phyloP scores from a whole-genome alignment of 164 flowering plant genomes.

The Chimonanthus praecox region DNA sequence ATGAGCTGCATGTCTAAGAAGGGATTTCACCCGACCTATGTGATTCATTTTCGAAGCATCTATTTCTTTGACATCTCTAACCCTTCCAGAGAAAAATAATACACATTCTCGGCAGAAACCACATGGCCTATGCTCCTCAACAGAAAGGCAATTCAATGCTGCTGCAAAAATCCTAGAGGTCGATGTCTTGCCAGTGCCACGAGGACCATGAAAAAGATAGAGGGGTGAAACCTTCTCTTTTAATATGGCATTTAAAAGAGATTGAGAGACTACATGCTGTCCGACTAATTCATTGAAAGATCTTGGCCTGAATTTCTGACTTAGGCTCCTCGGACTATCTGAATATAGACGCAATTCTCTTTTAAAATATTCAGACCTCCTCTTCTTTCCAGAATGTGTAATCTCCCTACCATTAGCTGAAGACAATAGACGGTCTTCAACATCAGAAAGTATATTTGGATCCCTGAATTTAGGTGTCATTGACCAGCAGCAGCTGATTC shows the following conservation, averaged over 20 bases:
- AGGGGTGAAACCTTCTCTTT: slow-evolving; percentile 46
- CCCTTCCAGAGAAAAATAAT: slow-evolving; percentile 56
- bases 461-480: slow-evolving; percentile 56
- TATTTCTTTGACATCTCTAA: slow-evolving; percentile 60
- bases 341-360: slow-evolving; percentile 32
- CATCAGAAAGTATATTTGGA: slow-evolving; percentile 36
- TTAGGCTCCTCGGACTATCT: slow-evolving; percentile 57
- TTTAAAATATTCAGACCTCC: slow-evolving; percentile 16
- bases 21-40: slow-evolving; percentile 36
- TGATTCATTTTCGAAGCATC: slow-evolving; percentile 60
- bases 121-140: slow-evolving; percentile 61
- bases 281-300: slow-evolving; percentile 79
- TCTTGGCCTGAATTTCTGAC: slow-evolving; percentile 76
- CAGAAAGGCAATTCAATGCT: slow-evolving; percentile 76
- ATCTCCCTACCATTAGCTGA: slow-evolving; percentile 29
- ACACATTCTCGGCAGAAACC: slow-evolving; percentile 69
- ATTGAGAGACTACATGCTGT: slow-evolving; percentile 53
- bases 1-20: slow-evolving; percentile 43
- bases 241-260: slow-evolving; percentile 56
- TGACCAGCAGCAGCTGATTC: slow-evolving; percentile 75
- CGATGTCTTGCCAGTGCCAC: slow-evolving; percentile 92
- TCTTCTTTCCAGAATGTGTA: slow-evolving; percentile 14
- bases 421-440: slow-evolving; percentile 52
- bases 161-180: slow-evolving; percentile 83
- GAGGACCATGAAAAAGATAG: slow-evolving; percentile 89